Base-by-base conservation (phyloP, 2,329 filamentous ascomycete species). In the Diplocarpon rosae region DNA sequence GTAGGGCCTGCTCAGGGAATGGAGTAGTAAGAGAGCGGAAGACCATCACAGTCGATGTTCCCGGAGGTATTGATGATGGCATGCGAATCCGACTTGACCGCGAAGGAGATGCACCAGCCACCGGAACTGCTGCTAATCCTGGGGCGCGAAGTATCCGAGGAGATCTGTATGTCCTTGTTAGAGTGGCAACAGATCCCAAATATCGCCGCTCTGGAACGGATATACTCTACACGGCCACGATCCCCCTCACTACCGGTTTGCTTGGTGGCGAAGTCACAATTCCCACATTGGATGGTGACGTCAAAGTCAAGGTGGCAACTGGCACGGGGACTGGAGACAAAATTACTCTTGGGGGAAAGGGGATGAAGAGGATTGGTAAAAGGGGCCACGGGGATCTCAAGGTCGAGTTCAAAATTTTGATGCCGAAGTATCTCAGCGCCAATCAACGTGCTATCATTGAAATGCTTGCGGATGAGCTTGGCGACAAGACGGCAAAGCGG, bases 381-480 rank as follows among this genome's bases (percentile, higher is more conserved):
- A 74, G 80, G 45, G 76, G 73, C 28, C 76, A 73, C 27, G 92
- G 92, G 52, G 92, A 98, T 60, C 68, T 98, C 48, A 83, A 79
- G 62, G 88, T 98, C 6, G 90, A 98, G 63, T 98, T 95, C 74
- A 87, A 87, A 63, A 85, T 98, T 37, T 70, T 76, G 43, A 95
- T 96, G 86, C 92, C 92, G 37, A 96, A 95, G 67, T 95, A 90
- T 59, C 72, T 98, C 52, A 87, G 76, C 43, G 76, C 83, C 37
- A 96, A 95, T 67, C 89, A 98, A 69, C 76, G 92, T 43, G 93
- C 86, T 1, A 84, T 98, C 47, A 68, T 94, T 36, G 92, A 98
- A 69, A 90, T 96, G 78, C 76, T 98, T 52, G 92, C 92, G 6
- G 89, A 98, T 58, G 92, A 98, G 69, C 83, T 98, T 79, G 82